Evolutionary conservation across 805 yeast genomes (phyloP).

Genomic region (Metschnikowia picachoensis): DNA sequence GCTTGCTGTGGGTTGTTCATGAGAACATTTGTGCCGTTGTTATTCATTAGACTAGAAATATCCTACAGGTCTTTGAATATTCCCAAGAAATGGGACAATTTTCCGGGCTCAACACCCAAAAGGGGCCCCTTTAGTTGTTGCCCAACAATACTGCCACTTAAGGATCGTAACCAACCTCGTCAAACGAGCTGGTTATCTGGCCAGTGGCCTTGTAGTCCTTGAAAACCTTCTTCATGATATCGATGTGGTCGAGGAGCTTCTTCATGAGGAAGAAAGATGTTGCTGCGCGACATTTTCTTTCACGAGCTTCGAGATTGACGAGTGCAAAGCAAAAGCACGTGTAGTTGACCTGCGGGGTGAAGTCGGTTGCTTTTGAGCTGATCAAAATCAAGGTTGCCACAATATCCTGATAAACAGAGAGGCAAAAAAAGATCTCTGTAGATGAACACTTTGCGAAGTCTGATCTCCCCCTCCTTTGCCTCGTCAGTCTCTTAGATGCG

Average conservation of each 20-base stretch:
- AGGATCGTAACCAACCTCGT: slow-evolving; percentile 11
- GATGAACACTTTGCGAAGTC: slow-evolving; percentile 35
- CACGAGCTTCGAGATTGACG: slow-evolving; percentile 19
- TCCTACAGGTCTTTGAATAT: slow-evolving; percentile 4
- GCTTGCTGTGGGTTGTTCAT: neutral
- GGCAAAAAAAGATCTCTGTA: slow-evolving; percentile 44
- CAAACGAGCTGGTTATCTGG: slow-evolving; percentile 1
- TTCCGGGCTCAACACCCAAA: slow-evolving; percentile 43
- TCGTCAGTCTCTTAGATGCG: slow-evolving; percentile 7
- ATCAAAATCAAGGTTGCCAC: slow-evolving; percentile 48
- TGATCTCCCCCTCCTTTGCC: slow-evolving; percentile 9
- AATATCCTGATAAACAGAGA: slow-evolving; percentile 50
- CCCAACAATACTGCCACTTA: slow-evolving; percentile 38
- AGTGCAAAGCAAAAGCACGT: slow-evolving; percentile 23
- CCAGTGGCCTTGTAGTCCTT: slow-evolving; percentile 3
- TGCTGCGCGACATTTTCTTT: slow-evolving; percentile 28
- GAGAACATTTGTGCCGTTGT: slow-evolving; percentile 3
- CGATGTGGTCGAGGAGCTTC: slow-evolving; percentile 28
- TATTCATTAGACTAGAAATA: neutral
- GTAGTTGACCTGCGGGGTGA: slow-evolving; percentile 27
- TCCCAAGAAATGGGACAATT: slow-evolving; percentile 10
- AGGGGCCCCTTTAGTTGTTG: slow-evolving; percentile 45
- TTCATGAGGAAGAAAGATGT: slow-evolving; percentile 29
- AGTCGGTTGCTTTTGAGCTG: slow-evolving; percentile 39
- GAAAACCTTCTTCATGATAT: slow-evolving; percentile 16